phyloP scores from a whole-genome alignment of 2,329 filamentous ascomycete species.

The Penicillium sp. region DNA sequence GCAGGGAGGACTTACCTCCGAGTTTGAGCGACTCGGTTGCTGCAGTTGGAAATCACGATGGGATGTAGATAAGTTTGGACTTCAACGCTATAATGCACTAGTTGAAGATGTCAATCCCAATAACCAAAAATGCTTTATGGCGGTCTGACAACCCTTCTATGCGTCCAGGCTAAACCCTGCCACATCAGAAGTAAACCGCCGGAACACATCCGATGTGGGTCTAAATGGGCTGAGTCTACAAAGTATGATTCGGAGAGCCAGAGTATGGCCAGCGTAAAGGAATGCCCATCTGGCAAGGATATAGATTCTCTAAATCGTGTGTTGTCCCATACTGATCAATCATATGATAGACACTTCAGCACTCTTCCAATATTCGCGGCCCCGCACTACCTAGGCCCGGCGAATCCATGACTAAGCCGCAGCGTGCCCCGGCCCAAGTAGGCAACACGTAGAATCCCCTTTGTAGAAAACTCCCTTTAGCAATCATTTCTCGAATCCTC shows the following conservation, averaged over 20 bases:
- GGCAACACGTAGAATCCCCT: constrained; percentile 4
- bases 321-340: not conserved
- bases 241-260: not conserved
- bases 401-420: constrained; percentile 19
- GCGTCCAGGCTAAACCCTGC: not conserved
- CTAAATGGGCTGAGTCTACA: not conserved
- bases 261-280: not conserved
- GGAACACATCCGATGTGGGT: constrained; percentile 16
- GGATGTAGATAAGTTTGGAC: not conserved
- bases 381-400: not conserved
- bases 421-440: not conserved
- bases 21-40: constrained; percentile 22
- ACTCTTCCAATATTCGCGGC: not conserved
- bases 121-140: not conserved
- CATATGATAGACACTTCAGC: not conserved
- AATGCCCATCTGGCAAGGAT: not conserved
- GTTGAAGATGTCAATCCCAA: not conserved
- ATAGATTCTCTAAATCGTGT: not conserved
- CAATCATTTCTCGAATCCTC: not conserved
- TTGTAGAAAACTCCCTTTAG: not conserved
- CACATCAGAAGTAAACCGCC: not conserved
- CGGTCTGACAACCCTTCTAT: constrained; percentile 4
- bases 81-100: not conserved
- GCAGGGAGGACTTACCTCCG: constrained; percentile 60
- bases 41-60: constrained; percentile 4